Evolutionary conservation across 768 basidiomycete species (phyloP).

Genomic region (Suillus plorans): DNA sequence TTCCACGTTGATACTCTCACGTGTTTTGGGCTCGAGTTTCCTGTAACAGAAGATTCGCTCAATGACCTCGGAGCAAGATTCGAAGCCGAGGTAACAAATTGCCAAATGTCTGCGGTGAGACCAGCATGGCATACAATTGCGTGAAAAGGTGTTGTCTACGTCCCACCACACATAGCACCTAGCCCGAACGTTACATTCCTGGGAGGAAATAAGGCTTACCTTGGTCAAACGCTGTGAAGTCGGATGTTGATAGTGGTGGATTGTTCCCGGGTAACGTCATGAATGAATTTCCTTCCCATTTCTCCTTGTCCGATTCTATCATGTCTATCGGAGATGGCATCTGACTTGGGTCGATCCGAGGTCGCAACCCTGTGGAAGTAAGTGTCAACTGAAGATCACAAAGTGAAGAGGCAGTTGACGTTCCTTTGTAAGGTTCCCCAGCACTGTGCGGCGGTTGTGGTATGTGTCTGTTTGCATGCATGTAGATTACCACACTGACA

Average conservation of each 20-base stretch:
- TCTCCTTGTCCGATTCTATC: constrained; percentile 74
- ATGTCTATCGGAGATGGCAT: constrained; percentile 89
- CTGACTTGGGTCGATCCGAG: constrained; percentile 83
- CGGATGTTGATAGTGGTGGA: constrained; percentile 83
- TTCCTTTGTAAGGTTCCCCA: constrained; percentile 48
- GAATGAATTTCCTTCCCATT: constrained; percentile 74
- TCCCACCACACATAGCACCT: neutral
- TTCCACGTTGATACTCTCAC: constrained; percentile 89
- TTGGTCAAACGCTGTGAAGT: constrained; percentile 91
- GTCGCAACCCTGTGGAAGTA: constrained; percentile 58
- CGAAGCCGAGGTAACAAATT: neutral
- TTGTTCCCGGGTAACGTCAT: constrained; percentile 60
- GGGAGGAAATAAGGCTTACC: constrained; percentile 38
- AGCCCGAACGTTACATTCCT: neutral
- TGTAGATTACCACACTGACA: neutral
- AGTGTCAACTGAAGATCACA: constrained; percentile 6
- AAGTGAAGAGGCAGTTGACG: constrained; percentile 8
- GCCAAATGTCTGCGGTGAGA: neutral
- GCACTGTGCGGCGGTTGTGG: constrained; percentile 61
- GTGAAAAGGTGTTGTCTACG: neutral
- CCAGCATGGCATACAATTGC: neutral
- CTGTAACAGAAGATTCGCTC: constrained; percentile 29
- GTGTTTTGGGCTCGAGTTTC: constrained; percentile 91
- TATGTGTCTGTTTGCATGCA: constrained; percentile 34
- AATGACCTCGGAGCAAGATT: neutral